Evolutionary conservation across 2,329 filamentous ascomycete genomes (phyloP).

Genomic region (Orbilia quercus): DNA sequence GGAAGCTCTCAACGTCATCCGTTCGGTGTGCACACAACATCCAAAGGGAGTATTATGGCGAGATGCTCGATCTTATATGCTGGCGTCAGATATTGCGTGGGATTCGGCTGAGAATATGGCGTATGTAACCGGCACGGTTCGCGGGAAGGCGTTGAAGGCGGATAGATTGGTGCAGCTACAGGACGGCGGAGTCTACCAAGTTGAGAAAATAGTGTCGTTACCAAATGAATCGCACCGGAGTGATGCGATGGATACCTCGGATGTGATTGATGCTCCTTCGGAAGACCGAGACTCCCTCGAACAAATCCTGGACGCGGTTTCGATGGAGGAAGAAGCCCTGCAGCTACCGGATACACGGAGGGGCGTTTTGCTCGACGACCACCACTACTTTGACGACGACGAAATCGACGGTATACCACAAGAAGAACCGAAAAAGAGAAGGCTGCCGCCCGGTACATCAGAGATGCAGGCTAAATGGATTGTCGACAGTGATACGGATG

Average conservation of each 20-base stretch:
- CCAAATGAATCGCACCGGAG: conserved; percentile 65
- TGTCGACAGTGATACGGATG: conserved; percentile 77
- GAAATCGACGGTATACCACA: conserved; percentile 69
- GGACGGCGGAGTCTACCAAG: conserved; percentile 93
- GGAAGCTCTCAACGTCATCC: conserved; percentile 89
- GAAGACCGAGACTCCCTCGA: conserved; percentile 85
- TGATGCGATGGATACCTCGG: conserved; percentile 72
- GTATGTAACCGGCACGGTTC: conserved; percentile 80
- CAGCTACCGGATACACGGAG: conserved; percentile 68
- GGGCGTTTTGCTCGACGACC: conserved; percentile 92
- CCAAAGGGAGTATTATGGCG: conserved; percentile 96
- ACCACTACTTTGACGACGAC: conserved; percentile 97
- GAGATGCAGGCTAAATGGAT: conserved; percentile 96
- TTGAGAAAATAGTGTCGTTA: conserved; percentile 78
- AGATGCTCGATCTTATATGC: conserved; percentile 94
- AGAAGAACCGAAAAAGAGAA: conserved; percentile 72
- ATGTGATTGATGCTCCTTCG: conserved; percentile 76
- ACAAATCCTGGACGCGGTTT: conserved; percentile 83
- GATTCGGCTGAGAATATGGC: conserved; percentile 74
- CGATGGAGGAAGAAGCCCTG: conserved; percentile 77
- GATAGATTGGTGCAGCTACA: conserved; percentile 90
- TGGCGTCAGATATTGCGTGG: conserved; percentile 84
- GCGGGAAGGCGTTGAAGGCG: conserved; percentile 86
- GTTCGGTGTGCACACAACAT: conserved; percentile 88
- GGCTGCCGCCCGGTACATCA: conserved; percentile 89